Base-by-base conservation (phyloP, 2,329 filamentous ascomycete genomes). In the Ceratocystis papillata region DNA sequence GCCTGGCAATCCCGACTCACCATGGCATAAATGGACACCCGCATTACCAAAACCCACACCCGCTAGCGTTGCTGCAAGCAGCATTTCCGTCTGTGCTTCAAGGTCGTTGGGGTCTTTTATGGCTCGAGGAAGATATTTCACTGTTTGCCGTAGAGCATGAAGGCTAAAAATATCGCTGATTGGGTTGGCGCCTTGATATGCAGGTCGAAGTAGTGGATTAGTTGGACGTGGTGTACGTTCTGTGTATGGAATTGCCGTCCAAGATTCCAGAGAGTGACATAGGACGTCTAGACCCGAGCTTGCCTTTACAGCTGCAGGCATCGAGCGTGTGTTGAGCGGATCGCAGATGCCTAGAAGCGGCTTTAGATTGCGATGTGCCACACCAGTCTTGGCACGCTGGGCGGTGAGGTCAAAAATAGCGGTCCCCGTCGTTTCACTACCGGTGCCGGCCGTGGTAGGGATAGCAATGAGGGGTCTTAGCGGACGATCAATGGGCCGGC, bases 1-100 rank as follows among this genome's bases (percentile, higher is more conserved):
- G 2, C 6, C n/a, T 17, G n/a, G 48, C 48, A 22, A 33, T 59
- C 33, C 15, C 20, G 28, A 74, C 80, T 64, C 73, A 82, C 81
- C 83, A 69, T 85, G 83, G 69, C 83, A 85, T 57, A 85, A 80
- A 77, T 99, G 94, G 1, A 99, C 94, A 62, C 95, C 94, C 1
- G 95, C 95, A 72, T 99, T 99, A 22, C 95, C 94, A 74, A 99
- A 99, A 0, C 94, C 94, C 2, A 99, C 91, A 59, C 94, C 94
- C 0, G 95, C 94, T 1, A 99, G 79, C 0, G 94, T 99, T 0
- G 94, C 89, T 1, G 94, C 94, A 22, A 99, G 83, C 37, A 99
- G 81, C 95, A 99, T 99, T 76, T 97, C 86, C 41, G 84, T 88
- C 76, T 99, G 94, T 0, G 95, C 95, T 75, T 97, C 94, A 68